phyloP scores from a whole-genome alignment of 192 early-diverging fungal genomes.

The Coemansia sp. region DNA sequence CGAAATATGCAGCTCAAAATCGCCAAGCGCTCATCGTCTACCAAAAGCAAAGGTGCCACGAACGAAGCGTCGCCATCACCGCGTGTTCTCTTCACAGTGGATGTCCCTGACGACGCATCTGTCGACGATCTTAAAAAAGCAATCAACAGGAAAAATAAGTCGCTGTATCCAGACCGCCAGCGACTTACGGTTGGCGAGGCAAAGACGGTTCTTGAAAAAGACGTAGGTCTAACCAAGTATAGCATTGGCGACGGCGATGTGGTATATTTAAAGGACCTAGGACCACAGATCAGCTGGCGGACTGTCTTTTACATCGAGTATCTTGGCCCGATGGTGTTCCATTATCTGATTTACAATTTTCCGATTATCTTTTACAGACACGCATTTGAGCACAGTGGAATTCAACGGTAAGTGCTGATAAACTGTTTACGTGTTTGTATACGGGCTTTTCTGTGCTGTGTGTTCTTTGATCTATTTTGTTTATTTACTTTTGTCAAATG shows the following conservation, averaged over 20 bases:
- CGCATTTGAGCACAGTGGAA: constrained; percentile 65
- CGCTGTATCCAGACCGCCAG: constrained; percentile 72
- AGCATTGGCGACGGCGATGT: constrained; percentile 64
- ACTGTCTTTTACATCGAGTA: constrained; percentile 95
- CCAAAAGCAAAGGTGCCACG: constrained; percentile 1
- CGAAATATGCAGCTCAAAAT: constrained; percentile 38
- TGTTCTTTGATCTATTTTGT: no score
- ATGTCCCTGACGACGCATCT: constrained; percentile 61
- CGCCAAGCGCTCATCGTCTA: constrained; percentile 29
- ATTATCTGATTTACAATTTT: constrained; percentile 82
- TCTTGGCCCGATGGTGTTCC: constrained; percentile 82
- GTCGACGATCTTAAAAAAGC: constrained; percentile 70
- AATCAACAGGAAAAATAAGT: constrained; percentile 59
- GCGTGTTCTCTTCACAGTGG: constrained; percentile 55
- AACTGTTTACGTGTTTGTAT: background rate
- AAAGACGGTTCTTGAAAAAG: constrained; percentile 57
- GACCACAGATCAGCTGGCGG: constrained; percentile 92
- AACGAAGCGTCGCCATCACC: constrained; percentile 12
- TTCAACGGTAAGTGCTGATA: constrained; percentile 62
- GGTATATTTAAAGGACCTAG: constrained; percentile 70
- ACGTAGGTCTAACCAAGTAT: constrained; percentile 61
- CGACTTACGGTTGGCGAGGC: constrained; percentile 73
- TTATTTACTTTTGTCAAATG: no score
- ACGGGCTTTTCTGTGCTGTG: background rate
- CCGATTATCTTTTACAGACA: constrained; percentile 68